Evolutionary conservation across 345 rosid genomes (phyloP).

Genomic region (Trapa incisa): DNA sequence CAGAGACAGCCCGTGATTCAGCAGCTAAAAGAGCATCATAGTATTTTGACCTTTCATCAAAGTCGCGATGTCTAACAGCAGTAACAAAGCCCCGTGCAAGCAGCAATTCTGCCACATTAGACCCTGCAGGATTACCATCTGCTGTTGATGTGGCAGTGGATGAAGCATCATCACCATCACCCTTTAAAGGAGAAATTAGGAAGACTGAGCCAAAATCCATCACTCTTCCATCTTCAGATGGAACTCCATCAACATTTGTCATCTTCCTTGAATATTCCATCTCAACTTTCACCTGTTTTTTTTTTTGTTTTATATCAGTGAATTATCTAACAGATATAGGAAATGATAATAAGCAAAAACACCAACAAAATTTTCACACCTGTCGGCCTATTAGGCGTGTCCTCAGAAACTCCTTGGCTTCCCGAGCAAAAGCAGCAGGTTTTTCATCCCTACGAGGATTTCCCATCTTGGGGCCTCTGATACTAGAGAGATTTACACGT

Average conservation of each 20-base stretch:
- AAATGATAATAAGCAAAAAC: neutral
- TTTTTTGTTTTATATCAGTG: neutral
- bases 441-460: slow-evolving; percentile 82
- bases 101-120: slow-evolving; percentile 72
- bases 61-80: slow-evolving; percentile 78
- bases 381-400: slow-evolving; percentile 67
- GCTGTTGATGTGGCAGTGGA: slow-evolving; percentile 28
- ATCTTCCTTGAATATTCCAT: slow-evolving; percentile 96
- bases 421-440: slow-evolving; percentile 90
- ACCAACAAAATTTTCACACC: slow-evolving; percentile 23
- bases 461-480: slow-evolving; percentile 81
- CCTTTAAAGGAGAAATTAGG: slow-evolving; percentile 45
- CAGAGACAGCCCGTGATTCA: slow-evolving; percentile 68
- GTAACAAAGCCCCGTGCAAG: slow-evolving; percentile 70
- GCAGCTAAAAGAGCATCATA: slow-evolving; percentile 89
- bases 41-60: slow-evolving; percentile 91
- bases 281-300: slow-evolving; percentile 61
- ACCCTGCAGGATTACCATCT: slow-evolving; percentile 41
- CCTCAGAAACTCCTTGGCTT: slow-evolving; percentile 79
- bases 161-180: slow-evolving; percentile 44
- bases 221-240: slow-evolving; percentile 47
- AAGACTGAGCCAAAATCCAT: slow-evolving; percentile 97
- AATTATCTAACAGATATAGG: neutral
- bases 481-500: slow-evolving; percentile 84
- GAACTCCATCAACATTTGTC: slow-evolving; percentile 44